Base-by-base conservation (phyloP, 352 stramenopile species). In the Phytophthora quininea region DNA sequence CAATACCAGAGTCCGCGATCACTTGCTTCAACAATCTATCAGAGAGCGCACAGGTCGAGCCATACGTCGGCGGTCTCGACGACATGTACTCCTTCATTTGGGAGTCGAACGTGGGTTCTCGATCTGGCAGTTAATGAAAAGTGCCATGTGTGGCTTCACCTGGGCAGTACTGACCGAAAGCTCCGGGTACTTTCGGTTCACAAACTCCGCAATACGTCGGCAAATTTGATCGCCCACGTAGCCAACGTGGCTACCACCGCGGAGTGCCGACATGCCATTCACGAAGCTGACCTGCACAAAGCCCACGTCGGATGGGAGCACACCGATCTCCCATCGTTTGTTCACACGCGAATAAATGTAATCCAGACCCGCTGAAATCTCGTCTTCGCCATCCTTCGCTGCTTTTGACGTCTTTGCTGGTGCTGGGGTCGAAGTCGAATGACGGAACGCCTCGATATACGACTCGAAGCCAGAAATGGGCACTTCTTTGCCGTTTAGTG, bases 1-100 rank as follows among this genome's bases (percentile, higher is more conserved):
- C 94, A 55, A 99, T 98, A 5, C 90, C 90, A 37, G 84, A 97
- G 74, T 98, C 99, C 6, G 97, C 87, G 33, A 96, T 73, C n/a
- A 99, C 79, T 32, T 92, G 69, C 66, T 99, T 99, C 24, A 99
- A 73, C 45, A 99, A 97, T 33, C 94, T 88, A 35, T 99, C 96
- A 3, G 94, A 95, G 19, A 99, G 81, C 19, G 94, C 87, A 47
- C 93, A 98, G 4, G 89, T 88, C 14, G 90, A 98, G 15, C 89
- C 90, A 64, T 97, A 98, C 0, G 84, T 86, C 12, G 83, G 79
- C 11, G 88, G 83, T 4, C 86, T 82, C 2, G 95, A 99, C 3
- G 97, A 99, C 52, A 99, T 93, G 61, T 92, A 97, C 73, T 99
- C 98, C 74, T 99, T 99, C 64, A 98, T 99, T 68, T 99, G 98